These are phyloP conservation scores for Verticillium isaacii DNA, from an alignment of 2,329 filamentous ascomycete genomes.

Conservation along the genomic window DNA sequence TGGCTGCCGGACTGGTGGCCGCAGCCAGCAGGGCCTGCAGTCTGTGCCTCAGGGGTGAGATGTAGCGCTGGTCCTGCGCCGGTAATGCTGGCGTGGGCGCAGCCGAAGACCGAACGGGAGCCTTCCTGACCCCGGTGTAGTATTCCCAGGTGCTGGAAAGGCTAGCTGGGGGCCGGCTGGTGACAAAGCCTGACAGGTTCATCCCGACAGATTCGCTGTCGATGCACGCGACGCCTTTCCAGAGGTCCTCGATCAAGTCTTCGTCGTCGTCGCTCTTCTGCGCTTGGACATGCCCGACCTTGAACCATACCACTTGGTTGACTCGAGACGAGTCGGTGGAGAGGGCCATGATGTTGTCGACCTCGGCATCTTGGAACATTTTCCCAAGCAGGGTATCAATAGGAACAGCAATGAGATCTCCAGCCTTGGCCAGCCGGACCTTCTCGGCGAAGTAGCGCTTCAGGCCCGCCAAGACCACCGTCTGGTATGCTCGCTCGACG, in stretches of 20 bases:
- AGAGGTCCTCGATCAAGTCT: conserved; percentile 62
- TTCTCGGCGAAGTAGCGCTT: conserved; percentile 86
- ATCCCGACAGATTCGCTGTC: conserved; percentile 85
- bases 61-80: conserved; percentile 43
- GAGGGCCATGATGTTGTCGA: conserved; percentile 65
- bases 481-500: conserved; percentile 79
- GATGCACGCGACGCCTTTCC: conserved; percentile 82
- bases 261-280: conserved; percentile 49
- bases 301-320: conserved; percentile 84
- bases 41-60: conserved; percentile 61
- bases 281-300: conserved; percentile 68
- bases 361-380: conserved; percentile 71
- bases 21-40: conserved; percentile 82
- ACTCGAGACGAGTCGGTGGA: conserved; percentile 37
- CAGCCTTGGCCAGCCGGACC: conserved; percentile 75
- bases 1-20: conserved; percentile 80
- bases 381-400: conserved; percentile 82
- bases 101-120: conserved; percentile 44
- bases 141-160: conserved; percentile 80
- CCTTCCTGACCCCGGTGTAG: conserved; percentile 73
- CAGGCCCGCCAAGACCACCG: conserved; percentile 77
- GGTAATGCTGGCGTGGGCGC: conserved; percentile 26
- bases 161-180: conserved; percentile 72
- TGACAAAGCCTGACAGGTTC: conserved; percentile 85
- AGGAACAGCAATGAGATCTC: conserved; percentile 83